These are phyloP conservation scores for Verbascum thapsus DNA, from an alignment of 257 asterid genomes.

Conservation along the genomic window DNA sequence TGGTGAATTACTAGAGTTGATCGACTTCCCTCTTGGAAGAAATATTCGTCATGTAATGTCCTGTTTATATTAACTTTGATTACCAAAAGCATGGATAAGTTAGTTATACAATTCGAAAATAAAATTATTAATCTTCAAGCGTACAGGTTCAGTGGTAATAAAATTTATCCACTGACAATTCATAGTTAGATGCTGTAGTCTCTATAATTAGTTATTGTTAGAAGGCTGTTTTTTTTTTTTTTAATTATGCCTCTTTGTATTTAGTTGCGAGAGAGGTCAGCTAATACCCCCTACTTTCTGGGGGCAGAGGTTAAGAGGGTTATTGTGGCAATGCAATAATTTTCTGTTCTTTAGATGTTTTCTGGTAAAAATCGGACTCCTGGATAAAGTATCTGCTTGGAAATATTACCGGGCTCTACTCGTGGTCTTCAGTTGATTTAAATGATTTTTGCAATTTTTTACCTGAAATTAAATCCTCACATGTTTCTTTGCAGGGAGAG, in stretches of 20 bases:
- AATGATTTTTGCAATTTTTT: not conserved
- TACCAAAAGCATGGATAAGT: slow-evolving; percentile 6
- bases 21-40: not conserved
- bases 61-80: too few species aligned
- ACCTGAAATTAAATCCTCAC: not conserved
- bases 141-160: slow-evolving; percentile 3
- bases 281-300: too few species aligned
- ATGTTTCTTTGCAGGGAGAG: slow-evolving; percentile 70
- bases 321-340: slow-evolving; percentile 2
- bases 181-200: not conserved
- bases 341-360: not conserved
- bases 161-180: not conserved
- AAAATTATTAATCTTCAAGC: slow-evolving; percentile 13
- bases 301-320: slow-evolving; percentile 7
- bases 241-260: too few species aligned
- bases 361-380: too few species aligned
- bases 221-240: too few species aligned
- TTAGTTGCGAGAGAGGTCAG: slow-evolving; percentile 19
- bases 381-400: too few species aligned
- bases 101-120: not conserved
- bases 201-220: not conserved
- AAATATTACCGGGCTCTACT: slow-evolving; percentile 9
- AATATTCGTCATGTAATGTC: too few species aligned
- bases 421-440: slow-evolving; percentile 20
- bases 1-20: not conserved